Evolutionary conservation across 352 stramenopile genomes (phyloP), one percentile per base, ranked within the genome.

Genomic region (Pythium phragmitis): DNA sequence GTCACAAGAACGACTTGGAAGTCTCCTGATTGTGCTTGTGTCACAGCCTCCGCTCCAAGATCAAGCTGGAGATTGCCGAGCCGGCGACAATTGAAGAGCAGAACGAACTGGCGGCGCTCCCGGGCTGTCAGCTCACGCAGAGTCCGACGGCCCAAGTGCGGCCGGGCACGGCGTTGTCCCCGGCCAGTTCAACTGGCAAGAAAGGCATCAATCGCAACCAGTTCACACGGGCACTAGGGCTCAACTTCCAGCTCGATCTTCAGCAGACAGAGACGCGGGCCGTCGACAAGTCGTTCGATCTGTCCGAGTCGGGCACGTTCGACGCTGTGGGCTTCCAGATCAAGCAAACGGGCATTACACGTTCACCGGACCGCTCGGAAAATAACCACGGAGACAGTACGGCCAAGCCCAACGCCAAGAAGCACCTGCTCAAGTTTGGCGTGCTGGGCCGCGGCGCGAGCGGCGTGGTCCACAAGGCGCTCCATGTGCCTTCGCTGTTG

Each of bases 401-500:
- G 43, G 47, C 28, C 39, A 68, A 81, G 30, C 78, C 79, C 4
- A 88, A 91, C 39, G 83, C 79, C 5, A 91, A 87, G 74, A 92
- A 92, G 48, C 76, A 94, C 37, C 68, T 94, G 21, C 80, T 94
- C 6, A 94, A 94, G 61, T 80, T 94, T 34, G 84, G 84, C 0
- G 77, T 94, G 0, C 74, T 94, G 19, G 85, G 85, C 2, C 81
- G 85, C 34, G 91, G 91, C 11, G 91, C 91, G 1, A 95, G 91
- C 37, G 91, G 91, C 4, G 84, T 93, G 2, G 91, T 98, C 28
- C 80, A 95, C 62, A 95, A 96, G 60, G 91, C 89, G 6, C 71
- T 97, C 16, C 89, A 98, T 51, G 82, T 97, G 11, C 91, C 88
- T 6, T 95, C 91, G 39, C 65, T 97, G 17, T 73, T 89, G 45